Evolutionary conservation across 2,329 filamentous ascomycete species (phyloP).

Genomic region (Neurospora crassa): DNA sequence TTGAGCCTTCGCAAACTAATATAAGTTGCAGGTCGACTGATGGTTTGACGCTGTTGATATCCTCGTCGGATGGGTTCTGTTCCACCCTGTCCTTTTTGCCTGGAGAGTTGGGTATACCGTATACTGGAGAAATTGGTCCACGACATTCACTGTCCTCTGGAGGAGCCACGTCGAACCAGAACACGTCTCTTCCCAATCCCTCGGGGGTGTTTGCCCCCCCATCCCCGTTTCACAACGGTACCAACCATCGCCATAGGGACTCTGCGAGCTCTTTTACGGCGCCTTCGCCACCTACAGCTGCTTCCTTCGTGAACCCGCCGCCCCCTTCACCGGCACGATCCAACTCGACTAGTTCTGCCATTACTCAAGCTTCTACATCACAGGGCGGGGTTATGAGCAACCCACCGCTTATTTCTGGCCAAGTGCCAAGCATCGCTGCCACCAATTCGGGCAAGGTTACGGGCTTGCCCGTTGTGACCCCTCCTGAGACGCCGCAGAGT

Average conservation of each 20-base stretch:
- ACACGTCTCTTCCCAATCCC: constrained; percentile 62
- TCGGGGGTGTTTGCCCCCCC: constrained; percentile 52
- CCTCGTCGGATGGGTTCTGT: constrained; percentile 97
- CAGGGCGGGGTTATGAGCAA: constrained; percentile 57
- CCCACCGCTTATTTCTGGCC: constrained; percentile 68
- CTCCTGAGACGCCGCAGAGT: constrained; percentile 75
- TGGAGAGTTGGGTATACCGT: constrained; percentile 76
- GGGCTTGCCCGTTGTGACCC: constrained; percentile 70
- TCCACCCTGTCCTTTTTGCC: constrained; percentile 77
- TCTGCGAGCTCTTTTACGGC: constrained; percentile 48
- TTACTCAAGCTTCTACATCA: constrained; percentile 48
- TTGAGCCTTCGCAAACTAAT: constrained; percentile 18
- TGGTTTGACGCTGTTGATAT: constrained; percentile 63
- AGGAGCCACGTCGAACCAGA: constrained; percentile 45
- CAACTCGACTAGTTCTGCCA: constrained; percentile 75
- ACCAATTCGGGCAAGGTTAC: constrained; percentile 55
- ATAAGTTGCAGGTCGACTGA: constrained; percentile 35
- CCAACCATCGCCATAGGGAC: constrained; percentile 46
- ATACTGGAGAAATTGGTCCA: constrained; percentile 57
- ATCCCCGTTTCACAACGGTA: constrained; percentile 43
- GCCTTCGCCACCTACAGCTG: constrained; percentile 44
- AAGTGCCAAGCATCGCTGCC: constrained; percentile 66
- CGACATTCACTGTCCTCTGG: constrained; percentile 30
- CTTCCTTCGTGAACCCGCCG: constrained; percentile 51
- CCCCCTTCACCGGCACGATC: constrained; percentile 74